Conservation (phyloP, 108 stramenopile genomes). For the Skeletonema tropicum region DNA sequence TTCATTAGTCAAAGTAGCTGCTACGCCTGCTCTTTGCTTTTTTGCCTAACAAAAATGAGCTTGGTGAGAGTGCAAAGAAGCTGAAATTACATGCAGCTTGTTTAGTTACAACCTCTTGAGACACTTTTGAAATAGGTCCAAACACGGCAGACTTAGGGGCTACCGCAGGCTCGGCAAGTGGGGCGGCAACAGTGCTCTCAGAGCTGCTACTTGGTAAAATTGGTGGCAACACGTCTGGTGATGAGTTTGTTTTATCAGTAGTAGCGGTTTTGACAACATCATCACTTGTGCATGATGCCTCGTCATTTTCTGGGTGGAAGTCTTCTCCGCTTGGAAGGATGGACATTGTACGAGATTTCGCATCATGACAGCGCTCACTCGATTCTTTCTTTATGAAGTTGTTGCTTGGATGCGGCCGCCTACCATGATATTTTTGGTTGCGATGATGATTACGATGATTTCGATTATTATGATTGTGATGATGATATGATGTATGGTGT, state of each 20-base stretch:
- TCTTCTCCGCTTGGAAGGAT: conserved; percentile 5
- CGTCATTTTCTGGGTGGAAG: background rate
- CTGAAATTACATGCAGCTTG: conserved; percentile 28
- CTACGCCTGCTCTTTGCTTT: conserved; percentile 11
- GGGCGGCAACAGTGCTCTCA: background rate
- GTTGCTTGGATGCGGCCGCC: background rate
- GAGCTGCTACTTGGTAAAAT: background rate
- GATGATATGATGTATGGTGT: background rate
- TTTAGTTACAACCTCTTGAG: background rate
- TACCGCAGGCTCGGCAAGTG: background rate
- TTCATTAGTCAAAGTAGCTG: background rate
- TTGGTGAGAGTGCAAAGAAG: conserved; percentile 50
- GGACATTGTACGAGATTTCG: background rate
- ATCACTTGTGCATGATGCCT: background rate
- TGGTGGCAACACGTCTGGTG: background rate
- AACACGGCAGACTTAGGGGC: background rate
- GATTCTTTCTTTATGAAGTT: conserved; percentile 2
- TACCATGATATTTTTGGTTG: background rate
- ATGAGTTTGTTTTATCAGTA: background rate
- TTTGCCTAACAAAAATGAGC: conserved; percentile 41
- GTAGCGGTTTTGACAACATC: background rate
- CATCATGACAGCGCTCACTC: background rate
- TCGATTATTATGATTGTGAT: background rate
- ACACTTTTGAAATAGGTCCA: background rate
- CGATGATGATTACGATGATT: conserved; percentile 1